Percentiles rank a stretch among this genome's conserved stretches.
These are phyloP conservation scores for Penicillium hordei DNA, from an alignment of 2,329 filamentous ascomycete species.

Conservation along the genomic window DNA sequence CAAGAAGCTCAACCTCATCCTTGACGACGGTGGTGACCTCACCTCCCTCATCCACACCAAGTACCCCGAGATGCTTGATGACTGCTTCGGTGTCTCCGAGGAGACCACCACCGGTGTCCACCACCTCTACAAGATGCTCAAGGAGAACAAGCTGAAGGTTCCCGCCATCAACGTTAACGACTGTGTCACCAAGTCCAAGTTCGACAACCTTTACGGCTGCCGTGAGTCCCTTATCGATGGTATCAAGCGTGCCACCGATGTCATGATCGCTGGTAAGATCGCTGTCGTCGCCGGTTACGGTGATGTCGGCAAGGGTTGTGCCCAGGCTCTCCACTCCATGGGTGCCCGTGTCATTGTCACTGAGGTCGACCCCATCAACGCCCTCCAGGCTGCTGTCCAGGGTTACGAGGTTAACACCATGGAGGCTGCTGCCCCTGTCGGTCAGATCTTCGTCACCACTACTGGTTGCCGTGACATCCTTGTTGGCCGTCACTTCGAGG, in stretches of 20 bases:
- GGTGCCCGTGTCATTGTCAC: constrained; percentile 95
- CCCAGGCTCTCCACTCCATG: constrained; percentile 93
- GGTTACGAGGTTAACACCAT: constrained; percentile 97
- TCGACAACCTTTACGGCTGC: constrained; percentile 99
- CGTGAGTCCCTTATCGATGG: constrained; percentile 97
- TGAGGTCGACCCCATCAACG: constrained; percentile 99
- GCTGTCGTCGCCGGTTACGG: constrained; percentile 96
- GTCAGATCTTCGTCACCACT: constrained; percentile 99
- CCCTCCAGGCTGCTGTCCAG: constrained; percentile 95
- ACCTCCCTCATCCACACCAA: constrained; percentile 95
- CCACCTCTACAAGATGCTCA: constrained; percentile 98
- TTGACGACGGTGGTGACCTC: constrained; percentile 97
- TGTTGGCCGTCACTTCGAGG: constrained; percentile 85
- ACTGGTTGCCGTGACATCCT: constrained; percentile 99
- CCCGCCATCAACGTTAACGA: constrained; percentile 99
- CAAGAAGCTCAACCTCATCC: constrained; percentile 97
- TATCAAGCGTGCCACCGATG: constrained; percentile 99
- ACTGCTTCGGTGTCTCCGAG: constrained; percentile 97
- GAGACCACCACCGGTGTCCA: constrained; percentile 99
- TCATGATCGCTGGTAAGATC: constrained; percentile 99
- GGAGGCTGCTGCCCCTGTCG: constrained; percentile 85
- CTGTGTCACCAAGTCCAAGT: constrained; percentile 99
- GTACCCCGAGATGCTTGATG: constrained; percentile 97
- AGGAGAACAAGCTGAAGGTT: constrained; percentile 82
- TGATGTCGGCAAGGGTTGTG: constrained; percentile 99